Conservation (phyloP, 257 asterid genomes). For the Salvia hispanica region DNA sequence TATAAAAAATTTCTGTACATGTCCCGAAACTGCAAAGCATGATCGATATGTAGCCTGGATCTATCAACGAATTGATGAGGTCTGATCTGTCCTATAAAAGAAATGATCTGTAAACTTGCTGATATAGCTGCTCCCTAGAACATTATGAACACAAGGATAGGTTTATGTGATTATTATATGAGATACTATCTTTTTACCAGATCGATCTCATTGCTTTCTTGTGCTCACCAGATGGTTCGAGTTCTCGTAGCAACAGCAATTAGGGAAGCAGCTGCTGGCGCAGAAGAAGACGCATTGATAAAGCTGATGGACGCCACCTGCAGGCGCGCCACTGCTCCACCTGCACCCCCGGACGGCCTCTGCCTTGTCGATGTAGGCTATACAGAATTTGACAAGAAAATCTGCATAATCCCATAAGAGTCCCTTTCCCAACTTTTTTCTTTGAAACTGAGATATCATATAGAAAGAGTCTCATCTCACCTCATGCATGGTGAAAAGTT, state of each 20-base stretch:
- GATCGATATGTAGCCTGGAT: neutral
- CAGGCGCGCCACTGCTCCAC: slow-evolving; percentile 97
- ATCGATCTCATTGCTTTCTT: slow-evolving; percentile 18
- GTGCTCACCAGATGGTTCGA: slow-evolving; percentile 76
- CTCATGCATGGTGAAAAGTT: neutral
- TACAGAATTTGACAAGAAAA: slow-evolving; percentile 54
- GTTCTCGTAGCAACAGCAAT: slow-evolving; percentile 92
- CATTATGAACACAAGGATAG: neutral
- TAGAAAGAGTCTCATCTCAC: too few species aligned
- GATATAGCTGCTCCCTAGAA: slow-evolving; percentile 8
- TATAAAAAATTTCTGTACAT: neutral
- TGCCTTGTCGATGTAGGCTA: slow-evolving; percentile 92
- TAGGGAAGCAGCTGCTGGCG: slow-evolving; percentile 97
- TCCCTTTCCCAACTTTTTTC: slow-evolving; percentile 15
- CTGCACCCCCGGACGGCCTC: slow-evolving; percentile 96
- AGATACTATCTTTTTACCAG: neutral
- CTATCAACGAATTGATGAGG: neutral
- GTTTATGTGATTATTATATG: neutral
- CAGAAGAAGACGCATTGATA: slow-evolving; percentile 72
- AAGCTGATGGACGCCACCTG: slow-evolving; percentile 92
- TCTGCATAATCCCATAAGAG: slow-evolving; percentile 64
- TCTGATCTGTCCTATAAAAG: slow-evolving; percentile 2
- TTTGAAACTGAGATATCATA: neutral
- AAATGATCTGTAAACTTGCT: neutral
- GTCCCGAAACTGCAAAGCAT: neutral